Conservation (phyloP, 2,329 filamentous ascomycete species). For the Aspergillus sp. region DNA sequence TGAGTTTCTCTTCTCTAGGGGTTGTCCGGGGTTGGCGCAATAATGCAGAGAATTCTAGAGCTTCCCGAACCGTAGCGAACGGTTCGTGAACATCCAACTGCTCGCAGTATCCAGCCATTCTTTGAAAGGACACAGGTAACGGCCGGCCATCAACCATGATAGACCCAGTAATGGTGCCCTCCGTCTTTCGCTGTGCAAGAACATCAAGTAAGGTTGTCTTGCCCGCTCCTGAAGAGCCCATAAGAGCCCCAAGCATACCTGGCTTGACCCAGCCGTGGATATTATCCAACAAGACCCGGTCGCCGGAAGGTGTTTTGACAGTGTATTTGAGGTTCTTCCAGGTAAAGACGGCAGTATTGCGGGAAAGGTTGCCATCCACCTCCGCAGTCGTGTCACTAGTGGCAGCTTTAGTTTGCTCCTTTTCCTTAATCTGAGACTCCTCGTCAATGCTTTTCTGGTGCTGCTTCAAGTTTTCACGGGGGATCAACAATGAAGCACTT, state of each 20-base stretch:
- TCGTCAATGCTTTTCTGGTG: conserved; percentile 46
- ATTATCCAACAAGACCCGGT: conserved; percentile 62
- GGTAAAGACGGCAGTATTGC: conserved; percentile 68
- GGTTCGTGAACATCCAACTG: background rate
- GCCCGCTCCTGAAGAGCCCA: conserved; percentile 63
- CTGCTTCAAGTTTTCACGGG: conserved; percentile 57
- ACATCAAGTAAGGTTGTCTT: conserved; percentile 62
- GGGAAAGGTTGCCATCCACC: conserved; percentile 48
- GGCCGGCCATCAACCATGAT: conserved; percentile 7
- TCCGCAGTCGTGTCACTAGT: conserved; percentile 16
- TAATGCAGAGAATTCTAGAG: conserved; percentile 77
- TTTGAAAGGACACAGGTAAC: conserved; percentile 1
- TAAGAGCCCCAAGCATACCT: conserved; percentile 40
- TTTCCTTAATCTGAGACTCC: conserved; percentile 40
- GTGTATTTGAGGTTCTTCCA: conserved; percentile 73
- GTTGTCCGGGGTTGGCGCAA: conserved; percentile 75
- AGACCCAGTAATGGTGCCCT: conserved; percentile 61
- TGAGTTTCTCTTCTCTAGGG: conserved; percentile 70
- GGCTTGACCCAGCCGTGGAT: conserved; percentile 67
- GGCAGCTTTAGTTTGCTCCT: conserved; percentile 14
- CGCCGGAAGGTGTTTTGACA: conserved; percentile 58
- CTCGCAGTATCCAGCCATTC: background rate
- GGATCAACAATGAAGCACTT: conserved; percentile 59
- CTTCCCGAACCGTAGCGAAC: conserved; percentile 47
- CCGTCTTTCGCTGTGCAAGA: conserved; percentile 57